Base-by-base conservation (phyloP, 768 basidiomycete genomes). In the Tulasnella sp. region DNA sequence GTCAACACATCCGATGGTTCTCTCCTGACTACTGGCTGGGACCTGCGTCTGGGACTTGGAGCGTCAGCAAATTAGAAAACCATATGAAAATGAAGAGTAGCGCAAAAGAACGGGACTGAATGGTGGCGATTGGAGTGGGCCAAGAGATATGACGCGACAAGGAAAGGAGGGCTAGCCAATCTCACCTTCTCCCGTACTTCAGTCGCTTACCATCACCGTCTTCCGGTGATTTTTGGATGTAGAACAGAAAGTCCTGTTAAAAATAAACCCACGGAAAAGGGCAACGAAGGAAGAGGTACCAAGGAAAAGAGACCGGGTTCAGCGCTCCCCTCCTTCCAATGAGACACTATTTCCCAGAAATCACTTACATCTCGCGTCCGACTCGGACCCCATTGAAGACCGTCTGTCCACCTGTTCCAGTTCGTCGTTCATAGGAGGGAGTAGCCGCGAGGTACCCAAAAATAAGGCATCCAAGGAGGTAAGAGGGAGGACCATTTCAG, bases 341-440 rank as follows among this genome's bases (percentile, higher is more conserved):
- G 52, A 59, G 52, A 59, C 52, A 59, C 52, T n/a, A 17, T 29
- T 47, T 29, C 52, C 7, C 52, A 19, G n/a, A n/a, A 70, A 47
- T n/a, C 47, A 62, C 69, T 70, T 17, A 72, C 71, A 26, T 72
- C 71, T 72, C 71, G 64, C n/a, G 64, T 66, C 22, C 71, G 71
- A 47, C 71, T 72, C 17, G 71, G 71, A 1, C 71, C 71, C 71
- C 71, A 72, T 42, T 66, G 62, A 17, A 64, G 62, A 34, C 71
- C 71, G 62, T 72, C 71, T 37, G 71, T 72, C 71, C 71, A 72
- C 34, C 71, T 72, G 59, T n/a, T n/a, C 12, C n/a, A 22, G 5
- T 52, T n/a, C 26, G 52, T 59, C 3, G 52, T n/a, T 52, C 22
- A 47, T 59, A 59, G 52, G 52, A 59, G 47, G 29, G 52, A 59